Evolutionary conservation across 305 asterid genomes (phyloP).

Genomic region (Fraxinus nigra): DNA sequence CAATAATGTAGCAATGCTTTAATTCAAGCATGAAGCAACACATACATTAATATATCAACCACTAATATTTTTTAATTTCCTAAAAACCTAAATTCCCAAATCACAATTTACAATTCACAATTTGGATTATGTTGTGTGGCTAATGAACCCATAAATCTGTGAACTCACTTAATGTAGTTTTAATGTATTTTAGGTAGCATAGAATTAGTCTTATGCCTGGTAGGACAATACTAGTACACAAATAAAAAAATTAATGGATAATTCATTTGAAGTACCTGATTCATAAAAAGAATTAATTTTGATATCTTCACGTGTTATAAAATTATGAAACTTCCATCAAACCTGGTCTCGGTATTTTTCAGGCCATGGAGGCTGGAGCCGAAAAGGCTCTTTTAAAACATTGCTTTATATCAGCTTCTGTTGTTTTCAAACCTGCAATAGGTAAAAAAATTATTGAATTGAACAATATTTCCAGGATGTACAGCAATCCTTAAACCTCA

Average conservation of each 20-base stretch:
- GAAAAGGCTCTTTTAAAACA: constrained; percentile 86
- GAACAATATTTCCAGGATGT: constrained; percentile 7
- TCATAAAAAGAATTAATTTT: neutral
- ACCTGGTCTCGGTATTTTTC: constrained; percentile 92
- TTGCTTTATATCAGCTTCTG: constrained; percentile 73
- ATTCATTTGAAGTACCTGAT: neutral
- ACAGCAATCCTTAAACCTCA: neutral
- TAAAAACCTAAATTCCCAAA: no score
- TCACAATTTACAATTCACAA: no score
- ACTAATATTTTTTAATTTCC: no score
- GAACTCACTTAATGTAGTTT: neutral
- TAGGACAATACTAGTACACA: neutral
- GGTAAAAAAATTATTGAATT: neutral
- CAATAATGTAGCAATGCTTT: no score
- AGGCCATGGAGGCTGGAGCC: constrained; percentile 64
- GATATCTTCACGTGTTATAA: neutral
- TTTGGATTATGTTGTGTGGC: no score
- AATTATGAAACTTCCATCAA: neutral
- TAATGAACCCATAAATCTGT: neutral
- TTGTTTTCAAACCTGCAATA: constrained; percentile 52
- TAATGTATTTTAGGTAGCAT: neutral
- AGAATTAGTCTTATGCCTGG: neutral
- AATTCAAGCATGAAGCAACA: no score
- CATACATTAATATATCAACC: no score
- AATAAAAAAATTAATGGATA: neutral